phyloP scores from a whole-genome alignment of 1,284 basidiomycete species.

The Pholiota adiposa region DNA sequence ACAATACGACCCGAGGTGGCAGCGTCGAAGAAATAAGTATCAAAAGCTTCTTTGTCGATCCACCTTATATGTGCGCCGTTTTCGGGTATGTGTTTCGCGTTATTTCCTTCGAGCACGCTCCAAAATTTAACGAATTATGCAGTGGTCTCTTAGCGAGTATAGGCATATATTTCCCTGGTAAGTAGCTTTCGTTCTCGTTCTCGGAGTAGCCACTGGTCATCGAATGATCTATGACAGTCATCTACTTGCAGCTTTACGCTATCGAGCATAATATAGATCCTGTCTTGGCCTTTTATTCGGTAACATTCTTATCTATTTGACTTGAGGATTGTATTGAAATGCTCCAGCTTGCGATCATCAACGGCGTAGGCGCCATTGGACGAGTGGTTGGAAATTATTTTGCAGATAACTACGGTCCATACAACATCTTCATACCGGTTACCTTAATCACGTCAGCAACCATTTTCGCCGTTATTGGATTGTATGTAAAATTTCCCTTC shows the following conservation, averaged over 20 bases:
- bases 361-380: constrained; percentile 47
- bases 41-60: constrained; percentile 36
- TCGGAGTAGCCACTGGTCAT: not conserved
- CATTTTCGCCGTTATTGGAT: constrained; percentile 36
- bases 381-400: constrained; percentile 46
- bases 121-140: no score
- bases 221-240: constrained; percentile 33
- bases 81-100: constrained; percentile 29
- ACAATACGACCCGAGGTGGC: constrained; percentile 29
- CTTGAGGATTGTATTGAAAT: not conserved
- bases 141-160: constrained; percentile 4
- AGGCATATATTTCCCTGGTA: constrained; percentile 17
- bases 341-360: constrained; percentile 42
- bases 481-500: constrained; percentile 13
- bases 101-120: no score
- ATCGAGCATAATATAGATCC: constrained; percentile 42
- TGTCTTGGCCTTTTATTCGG: constrained; percentile 51
- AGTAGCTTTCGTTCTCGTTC: not conserved
- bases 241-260: constrained; percentile 56
- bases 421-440: constrained; percentile 28
- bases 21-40: constrained; percentile 22
- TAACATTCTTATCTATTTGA: constrained; percentile 29
- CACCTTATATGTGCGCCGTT: constrained; percentile 40
- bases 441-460: constrained; percentile 19
- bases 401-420: constrained; percentile 43